Evolutionary conservation across 768 basidiomycete species (phyloP).

Genomic region (Termitomyces sp.): DNA sequence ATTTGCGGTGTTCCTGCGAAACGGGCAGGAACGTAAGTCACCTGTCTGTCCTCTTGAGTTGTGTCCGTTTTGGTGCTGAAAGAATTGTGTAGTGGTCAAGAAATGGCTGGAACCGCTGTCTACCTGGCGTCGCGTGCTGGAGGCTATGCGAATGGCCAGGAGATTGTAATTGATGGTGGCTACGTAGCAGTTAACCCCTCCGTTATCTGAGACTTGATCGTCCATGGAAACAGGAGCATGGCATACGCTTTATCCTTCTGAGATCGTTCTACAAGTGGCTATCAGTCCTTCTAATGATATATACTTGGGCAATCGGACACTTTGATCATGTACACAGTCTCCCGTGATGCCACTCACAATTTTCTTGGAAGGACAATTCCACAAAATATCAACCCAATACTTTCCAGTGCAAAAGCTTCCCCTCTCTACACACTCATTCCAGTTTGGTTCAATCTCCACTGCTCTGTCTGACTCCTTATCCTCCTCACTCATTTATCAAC

Average conservation of each 20-base stretch:
- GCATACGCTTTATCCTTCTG: neutral
- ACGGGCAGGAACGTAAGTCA: constrained; percentile 37
- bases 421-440: no score
- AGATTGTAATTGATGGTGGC: constrained; percentile 74
- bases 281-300: no score
- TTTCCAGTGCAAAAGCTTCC: no score
- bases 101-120: constrained; percentile 74
- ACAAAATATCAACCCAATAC: no score
- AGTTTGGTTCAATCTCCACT: neutral
- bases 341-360: no score
- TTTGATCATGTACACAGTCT: no score
- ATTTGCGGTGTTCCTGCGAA: constrained; percentile 44
- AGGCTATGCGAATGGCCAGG: constrained; percentile 72
- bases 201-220: constrained; percentile 19
- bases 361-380: no score
- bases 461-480: constrained; percentile 23
- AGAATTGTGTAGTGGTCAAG: constrained; percentile 41
- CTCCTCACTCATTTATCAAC: constrained; percentile 33
- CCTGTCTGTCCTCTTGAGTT: neutral
- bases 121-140: constrained; percentile 73
- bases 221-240: neutral
- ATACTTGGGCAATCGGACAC: no score
- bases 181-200: constrained; percentile 70
- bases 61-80: neutral
- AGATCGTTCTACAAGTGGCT: neutral